These are phyloP conservation scores for Jamesozyma lodderae DNA, from an alignment of 805 yeast species.

Conservation along the genomic window DNA sequence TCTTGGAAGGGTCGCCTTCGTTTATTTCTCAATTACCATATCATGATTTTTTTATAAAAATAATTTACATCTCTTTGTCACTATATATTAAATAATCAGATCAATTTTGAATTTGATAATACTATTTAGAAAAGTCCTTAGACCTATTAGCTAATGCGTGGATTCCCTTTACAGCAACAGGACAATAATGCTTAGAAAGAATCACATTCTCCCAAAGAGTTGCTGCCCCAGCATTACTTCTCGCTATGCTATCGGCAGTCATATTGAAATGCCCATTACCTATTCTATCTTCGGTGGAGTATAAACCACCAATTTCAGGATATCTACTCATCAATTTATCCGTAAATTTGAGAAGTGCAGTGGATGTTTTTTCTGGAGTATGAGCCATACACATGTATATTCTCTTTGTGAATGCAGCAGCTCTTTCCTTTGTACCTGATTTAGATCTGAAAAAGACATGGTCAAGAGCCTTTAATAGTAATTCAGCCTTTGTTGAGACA, in stretches of 20 bases:
- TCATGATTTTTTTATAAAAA: neutral
- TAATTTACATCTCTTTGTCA: neutral
- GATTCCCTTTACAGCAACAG: constrained; percentile 64
- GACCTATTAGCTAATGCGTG: constrained; percentile 34
- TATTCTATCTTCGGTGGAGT: constrained; percentile 81
- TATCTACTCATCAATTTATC: constrained; percentile 67
- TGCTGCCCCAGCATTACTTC: constrained; percentile 81
- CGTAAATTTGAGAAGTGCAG: constrained; percentile 68
- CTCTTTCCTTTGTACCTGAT: constrained; percentile 57
- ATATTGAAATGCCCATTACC: constrained; percentile 69
- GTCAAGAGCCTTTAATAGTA: constrained; percentile 69
- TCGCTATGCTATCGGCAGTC: constrained; percentile 57
- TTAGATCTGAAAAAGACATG: constrained; percentile 69
- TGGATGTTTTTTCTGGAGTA: constrained; percentile 79
- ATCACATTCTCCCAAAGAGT: constrained; percentile 82
- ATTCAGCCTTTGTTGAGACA: constrained; percentile 81
- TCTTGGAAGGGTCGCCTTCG: neutral
- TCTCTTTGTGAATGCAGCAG: constrained; percentile 76
- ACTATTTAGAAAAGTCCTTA: constrained; percentile 16
- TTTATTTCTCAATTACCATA: neutral
- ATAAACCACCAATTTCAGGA: constrained; percentile 64
- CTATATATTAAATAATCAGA: neutral
- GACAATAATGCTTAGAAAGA: constrained; percentile 75
- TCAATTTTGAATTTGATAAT: neutral
- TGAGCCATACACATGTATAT: constrained; percentile 58